Conservation (phyloP, 305 asterid species). For the Solanum chacoense region DNA sequence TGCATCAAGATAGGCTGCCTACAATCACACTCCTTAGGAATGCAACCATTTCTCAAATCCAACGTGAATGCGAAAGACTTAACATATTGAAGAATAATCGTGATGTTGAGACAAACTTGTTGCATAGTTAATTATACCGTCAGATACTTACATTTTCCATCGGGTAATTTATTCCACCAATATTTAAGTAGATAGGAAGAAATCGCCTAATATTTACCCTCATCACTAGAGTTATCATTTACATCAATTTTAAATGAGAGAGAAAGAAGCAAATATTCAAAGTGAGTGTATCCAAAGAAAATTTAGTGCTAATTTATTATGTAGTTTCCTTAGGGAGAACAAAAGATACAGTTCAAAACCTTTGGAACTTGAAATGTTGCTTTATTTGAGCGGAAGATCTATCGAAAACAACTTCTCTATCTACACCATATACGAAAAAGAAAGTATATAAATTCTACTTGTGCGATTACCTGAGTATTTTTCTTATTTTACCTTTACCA, state of each 20-base stretch:
- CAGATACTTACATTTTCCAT: not conserved
- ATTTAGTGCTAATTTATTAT: not conserved
- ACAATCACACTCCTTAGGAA: not conserved
- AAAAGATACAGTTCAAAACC: not conserved
- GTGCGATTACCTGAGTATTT: not conserved
- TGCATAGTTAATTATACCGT: not conserved
- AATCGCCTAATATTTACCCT: not conserved
- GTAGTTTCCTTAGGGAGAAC: not conserved
- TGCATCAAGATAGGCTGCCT: not conserved
- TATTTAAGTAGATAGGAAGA: not conserved
- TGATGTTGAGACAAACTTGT: not conserved
- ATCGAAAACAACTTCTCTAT: not conserved
- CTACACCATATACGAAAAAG: fast-evolving
- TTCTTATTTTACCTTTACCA: not conserved
- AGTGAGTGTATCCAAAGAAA: not conserved
- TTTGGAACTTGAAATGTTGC: not conserved
- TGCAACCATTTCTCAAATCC: not conserved
- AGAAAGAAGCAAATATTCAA: not conserved
- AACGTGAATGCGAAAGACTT: not conserved
- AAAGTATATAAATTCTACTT: not conserved
- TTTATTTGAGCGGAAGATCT: fast-evolving
- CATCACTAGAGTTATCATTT: not conserved
- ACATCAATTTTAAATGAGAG: not conserved
- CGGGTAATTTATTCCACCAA: not conserved
- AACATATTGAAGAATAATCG: not conserved